Percentiles rank a stretch among this genome's conserved stretches.
phyloP scores from a whole-genome alignment of 2,329 filamentous ascomycete species.

The Akanthomyces muscarius region DNA sequence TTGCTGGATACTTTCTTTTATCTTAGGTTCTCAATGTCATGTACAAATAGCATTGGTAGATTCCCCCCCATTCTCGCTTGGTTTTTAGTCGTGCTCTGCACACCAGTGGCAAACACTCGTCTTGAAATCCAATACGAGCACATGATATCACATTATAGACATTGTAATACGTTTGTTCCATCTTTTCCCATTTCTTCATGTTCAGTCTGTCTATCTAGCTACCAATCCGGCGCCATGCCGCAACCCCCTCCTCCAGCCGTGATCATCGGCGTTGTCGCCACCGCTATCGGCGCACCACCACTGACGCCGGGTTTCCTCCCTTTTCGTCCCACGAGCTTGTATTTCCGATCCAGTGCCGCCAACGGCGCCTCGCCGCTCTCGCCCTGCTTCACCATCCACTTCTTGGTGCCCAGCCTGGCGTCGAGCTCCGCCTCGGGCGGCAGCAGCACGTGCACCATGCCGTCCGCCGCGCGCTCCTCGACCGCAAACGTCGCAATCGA shows the following conservation, averaged over 20 bases:
- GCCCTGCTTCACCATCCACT: constrained; percentile 73
- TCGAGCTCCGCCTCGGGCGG: constrained; percentile 80
- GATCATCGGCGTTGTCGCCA: constrained; percentile 35
- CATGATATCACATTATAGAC: no score
- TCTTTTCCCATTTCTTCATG: not conserved
- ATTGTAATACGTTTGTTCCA: not conserved
- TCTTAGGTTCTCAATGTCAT: constrained; percentile 3
- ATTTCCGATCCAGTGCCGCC: constrained; percentile 44
- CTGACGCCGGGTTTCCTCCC: constrained; percentile 41
- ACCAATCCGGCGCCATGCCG: constrained; percentile 47
- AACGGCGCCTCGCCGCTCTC: constrained; percentile 48
- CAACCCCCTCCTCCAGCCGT: constrained; percentile 22
- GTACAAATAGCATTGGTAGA: constrained; percentile 14
- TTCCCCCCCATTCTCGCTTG: not conserved
- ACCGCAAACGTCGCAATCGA: constrained; percentile 79
- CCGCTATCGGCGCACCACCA: constrained; percentile 30
- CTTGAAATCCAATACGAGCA: not conserved
- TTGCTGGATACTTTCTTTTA: not conserved
- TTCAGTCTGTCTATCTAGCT: constrained; percentile 8
- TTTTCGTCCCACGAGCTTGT: constrained; percentile 40
- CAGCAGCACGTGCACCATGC: constrained; percentile 74
- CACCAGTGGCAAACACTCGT: not conserved
- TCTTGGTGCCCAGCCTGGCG: constrained; percentile 68
- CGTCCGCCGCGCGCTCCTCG: constrained; percentile 64
- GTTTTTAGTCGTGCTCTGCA: not conserved